phyloP scores from a whole-genome alignment of 2,329 filamentous ascomycete genomes.

The Colletotrichum viniferum region DNA sequence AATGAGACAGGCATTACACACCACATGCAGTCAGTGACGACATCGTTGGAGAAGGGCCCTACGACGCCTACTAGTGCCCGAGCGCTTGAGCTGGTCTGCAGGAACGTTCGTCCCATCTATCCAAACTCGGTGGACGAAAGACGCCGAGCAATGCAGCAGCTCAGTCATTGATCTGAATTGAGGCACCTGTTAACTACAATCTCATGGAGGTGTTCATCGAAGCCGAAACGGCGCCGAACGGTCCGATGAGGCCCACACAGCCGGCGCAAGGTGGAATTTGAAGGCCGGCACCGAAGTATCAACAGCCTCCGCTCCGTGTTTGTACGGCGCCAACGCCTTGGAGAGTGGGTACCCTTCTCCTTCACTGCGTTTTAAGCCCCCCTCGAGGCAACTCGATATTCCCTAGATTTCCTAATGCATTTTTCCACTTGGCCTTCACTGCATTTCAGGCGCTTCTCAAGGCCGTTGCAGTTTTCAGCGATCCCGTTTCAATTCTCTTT shows the following conservation, averaged over 20 bases:
- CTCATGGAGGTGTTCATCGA: not conserved
- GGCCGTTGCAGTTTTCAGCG: too few species aligned
- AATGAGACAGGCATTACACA: fast-evolving
- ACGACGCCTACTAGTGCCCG: not conserved
- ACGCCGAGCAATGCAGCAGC: fast-evolving
- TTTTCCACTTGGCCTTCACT: too few species aligned
- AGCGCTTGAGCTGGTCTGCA: not conserved
- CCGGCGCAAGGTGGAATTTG: not conserved
- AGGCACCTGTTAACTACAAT: fast-evolving
- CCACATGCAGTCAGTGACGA: not conserved
- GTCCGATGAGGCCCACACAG: not conserved
- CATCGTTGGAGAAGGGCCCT: not conserved
- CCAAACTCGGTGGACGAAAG: not conserved
- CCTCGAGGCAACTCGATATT: not conserved
- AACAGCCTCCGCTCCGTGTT: not conserved
- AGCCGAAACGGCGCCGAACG: not conserved
- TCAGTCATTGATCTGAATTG: not conserved
- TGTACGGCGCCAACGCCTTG: not conserved
- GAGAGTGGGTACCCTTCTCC: too few species aligned
- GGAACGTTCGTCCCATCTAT: not conserved
- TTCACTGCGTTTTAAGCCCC: not conserved
- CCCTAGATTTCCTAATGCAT: fast-evolving
- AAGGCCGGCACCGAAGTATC: not conserved
- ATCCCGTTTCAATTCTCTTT: too few species aligned
- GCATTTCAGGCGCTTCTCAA: too few species aligned